Evolutionary conservation across 257 asterid species (phyloP), one percentile per base, ranked within the genome.

Genomic region (Ballota nigra): DNA sequence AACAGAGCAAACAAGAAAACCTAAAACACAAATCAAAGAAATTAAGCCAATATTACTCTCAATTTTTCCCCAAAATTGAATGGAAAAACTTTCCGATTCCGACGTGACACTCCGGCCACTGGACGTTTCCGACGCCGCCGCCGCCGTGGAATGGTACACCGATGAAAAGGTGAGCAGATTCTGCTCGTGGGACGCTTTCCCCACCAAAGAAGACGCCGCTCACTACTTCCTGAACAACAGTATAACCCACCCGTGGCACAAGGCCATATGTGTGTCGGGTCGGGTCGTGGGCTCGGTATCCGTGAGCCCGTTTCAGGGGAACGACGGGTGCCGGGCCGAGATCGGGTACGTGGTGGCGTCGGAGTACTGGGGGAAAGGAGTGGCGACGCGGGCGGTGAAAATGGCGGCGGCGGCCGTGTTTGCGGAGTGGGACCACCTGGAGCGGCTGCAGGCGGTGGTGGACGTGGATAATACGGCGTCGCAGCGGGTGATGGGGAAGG

Each of bases 401-500:
- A 76, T 84, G 87, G 96, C 85, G 75, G 92, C 90, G 53, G 33
- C 78, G 61, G 36, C 77, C 7, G 85, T 84, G 38, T 92, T 90
- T 20, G 58, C 69, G 36, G 94, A 90, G 73, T 90, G 95, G 98
- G 84, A 79, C 4, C 86, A 87, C 20, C 78, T 88, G 72, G 91
- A 86, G 80, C 83, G 96, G 73, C 78, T 88, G 76, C 89, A 93
- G 84, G 98, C 91, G 68, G 63, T 93, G 66, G 97, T 82, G 72
- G 96, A 77, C 58, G 80, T 81, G 53, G 90, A 88, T n/a, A 90
- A 92, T 63, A 52, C 79, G 71, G 95, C 83, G 26, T 92, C 96
- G 66, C 96, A 88, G 65, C 75, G 88, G 85, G 95, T 92, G 61
- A 3, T 90, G 90, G 93, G 87, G 75, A 92, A 90, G 80, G 95